Evolutionary conservation across 768 basidiomycete genomes (phyloP).

Genomic region (Strobilomyces confusus): DNA sequence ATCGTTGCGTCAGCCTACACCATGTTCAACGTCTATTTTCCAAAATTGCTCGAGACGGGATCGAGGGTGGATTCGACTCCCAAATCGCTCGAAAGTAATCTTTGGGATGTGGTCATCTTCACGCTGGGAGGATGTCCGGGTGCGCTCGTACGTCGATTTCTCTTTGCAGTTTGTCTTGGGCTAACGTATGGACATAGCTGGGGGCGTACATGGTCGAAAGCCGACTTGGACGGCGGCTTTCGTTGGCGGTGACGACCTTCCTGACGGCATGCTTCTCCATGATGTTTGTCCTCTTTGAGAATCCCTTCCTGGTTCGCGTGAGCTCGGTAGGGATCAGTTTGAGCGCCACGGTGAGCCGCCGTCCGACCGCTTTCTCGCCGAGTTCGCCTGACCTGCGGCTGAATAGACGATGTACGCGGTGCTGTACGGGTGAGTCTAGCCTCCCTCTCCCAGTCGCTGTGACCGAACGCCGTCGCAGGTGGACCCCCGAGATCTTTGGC

Average conservation of each 20-base stretch:
- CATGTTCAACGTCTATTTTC: constrained; percentile 92
- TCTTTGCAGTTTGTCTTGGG: not conserved
- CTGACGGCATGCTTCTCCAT: constrained; percentile 72
- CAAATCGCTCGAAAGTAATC: constrained; percentile 53
- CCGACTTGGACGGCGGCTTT: constrained; percentile 64
- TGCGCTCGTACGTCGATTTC: constrained; percentile 55
- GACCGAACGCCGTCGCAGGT: constrained; percentile 29
- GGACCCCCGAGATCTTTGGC: constrained; percentile 86
- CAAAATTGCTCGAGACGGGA: constrained; percentile 72
- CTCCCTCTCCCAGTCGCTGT: not conserved
- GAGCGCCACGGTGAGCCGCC: constrained; percentile 49
- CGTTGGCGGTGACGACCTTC: constrained; percentile 73
- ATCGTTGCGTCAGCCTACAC: constrained; percentile 58
- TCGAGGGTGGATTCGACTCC: constrained; percentile 22
- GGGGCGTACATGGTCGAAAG: constrained; percentile 82
- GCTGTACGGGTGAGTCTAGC: constrained; percentile 52
- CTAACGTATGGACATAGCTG: constrained; percentile 41
- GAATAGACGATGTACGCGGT: constrained; percentile 80
- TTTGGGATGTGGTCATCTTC: constrained; percentile 87
- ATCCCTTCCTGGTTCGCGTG: constrained; percentile 54
- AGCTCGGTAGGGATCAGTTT: constrained; percentile 77
- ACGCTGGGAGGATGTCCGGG: constrained; percentile 84
- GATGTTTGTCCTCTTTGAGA: constrained; percentile 58
- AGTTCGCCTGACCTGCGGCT: not conserved
- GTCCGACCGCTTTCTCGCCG: not conserved